Evolutionary conservation across 2,329 filamentous ascomycete genomes (phyloP), one percentile per base, ranked within the genome.

Genomic region (Nothomitra cinnamomea): DNA sequence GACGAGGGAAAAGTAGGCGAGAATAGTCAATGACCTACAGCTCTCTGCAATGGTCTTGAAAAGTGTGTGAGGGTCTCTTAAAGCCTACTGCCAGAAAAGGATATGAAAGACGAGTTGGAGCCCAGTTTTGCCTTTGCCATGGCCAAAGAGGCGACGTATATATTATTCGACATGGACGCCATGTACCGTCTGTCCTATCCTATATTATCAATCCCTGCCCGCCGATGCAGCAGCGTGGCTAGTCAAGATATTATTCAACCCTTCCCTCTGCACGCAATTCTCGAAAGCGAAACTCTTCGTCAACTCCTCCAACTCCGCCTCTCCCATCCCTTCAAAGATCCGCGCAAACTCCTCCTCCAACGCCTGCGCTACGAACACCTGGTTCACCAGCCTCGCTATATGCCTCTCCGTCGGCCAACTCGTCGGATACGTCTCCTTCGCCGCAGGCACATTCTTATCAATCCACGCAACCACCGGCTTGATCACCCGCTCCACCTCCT

Each of bases 281-380:
- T 78, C 74, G 58, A 78, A 71, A 24, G 68, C 67, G 59, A 80
- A 80, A 55, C 69, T 76, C 13, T 61, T 65, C 0, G 74, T 75
- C 45, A 78, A 63, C 55, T 72, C 72, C 56, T 81, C 77, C 22
- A 81, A 60, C 57, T 79, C 71, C 25, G 72, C 69, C 52, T 71
- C 61, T 0, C 63, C 68, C 66, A 74, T 75, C 2, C 65, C 73
- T 41, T 66, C 63, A 58, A 81, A 81, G 32, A 77, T 62, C 58
- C 72, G 70, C 0, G 76, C 76, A 61, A 77, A 73, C 60, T 80
- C 78, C 61, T 72, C 70, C 4, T 67, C 67, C 54, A 76, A 65
- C 52, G 72, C 74, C 55, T 72, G 70, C 7, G 71, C 71, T 58
- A 80, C 60, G 58, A 72, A 71, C 1, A 69, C 69, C 61, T 76